Evolutionary conservation across 176 grass and related monocot species (phyloP).

Genomic region (Ensete ventricosum): DNA sequence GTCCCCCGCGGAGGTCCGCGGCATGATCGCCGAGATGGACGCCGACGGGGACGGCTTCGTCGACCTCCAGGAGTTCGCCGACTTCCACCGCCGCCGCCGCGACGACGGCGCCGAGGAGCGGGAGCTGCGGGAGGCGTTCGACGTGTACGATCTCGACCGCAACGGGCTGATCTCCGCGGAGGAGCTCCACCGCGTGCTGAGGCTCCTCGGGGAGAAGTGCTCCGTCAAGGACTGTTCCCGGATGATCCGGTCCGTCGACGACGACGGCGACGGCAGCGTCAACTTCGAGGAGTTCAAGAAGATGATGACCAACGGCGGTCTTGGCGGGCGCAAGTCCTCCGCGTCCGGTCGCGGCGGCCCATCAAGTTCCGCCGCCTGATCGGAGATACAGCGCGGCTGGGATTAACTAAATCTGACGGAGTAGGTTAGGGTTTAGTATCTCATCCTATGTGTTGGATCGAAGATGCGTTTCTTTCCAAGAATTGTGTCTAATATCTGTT

Average conservation of each 20-base stretch:
- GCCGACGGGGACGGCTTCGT: conserved; percentile 52
- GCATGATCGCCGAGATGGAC: conserved; percentile 67
- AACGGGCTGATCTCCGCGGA: conserved; percentile 45
- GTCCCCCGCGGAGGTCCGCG: conserved; percentile 26
- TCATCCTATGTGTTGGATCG: too few relatives aligned
- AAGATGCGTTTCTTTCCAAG: too few relatives aligned
- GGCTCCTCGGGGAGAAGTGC: conserved; percentile 48
- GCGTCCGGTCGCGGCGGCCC: neutral
- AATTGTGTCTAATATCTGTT: too few relatives aligned
- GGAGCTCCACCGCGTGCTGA: conserved; percentile 50
- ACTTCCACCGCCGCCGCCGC: conserved; percentile 26
- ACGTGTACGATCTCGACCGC: conserved; percentile 43
- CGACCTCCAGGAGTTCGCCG: conserved; percentile 43
- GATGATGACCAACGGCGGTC: conserved; percentile 38
- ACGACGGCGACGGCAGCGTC: conserved; percentile 42
- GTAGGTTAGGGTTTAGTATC: too few relatives aligned
- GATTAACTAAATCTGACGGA: too few relatives aligned
- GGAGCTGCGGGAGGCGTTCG: conserved; percentile 45
- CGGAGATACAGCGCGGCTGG: too few relatives aligned
- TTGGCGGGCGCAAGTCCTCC: neutral
- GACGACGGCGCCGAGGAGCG: conserved; percentile 6
- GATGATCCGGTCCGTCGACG: conserved; percentile 55
- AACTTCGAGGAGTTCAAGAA: conserved; percentile 60
- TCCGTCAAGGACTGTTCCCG: conserved; percentile 49
- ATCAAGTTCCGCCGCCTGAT: too few relatives aligned